Evolutionary conservation across 257 asterid genomes (phyloP).

Genomic region (Pogostemon cablin): DNA sequence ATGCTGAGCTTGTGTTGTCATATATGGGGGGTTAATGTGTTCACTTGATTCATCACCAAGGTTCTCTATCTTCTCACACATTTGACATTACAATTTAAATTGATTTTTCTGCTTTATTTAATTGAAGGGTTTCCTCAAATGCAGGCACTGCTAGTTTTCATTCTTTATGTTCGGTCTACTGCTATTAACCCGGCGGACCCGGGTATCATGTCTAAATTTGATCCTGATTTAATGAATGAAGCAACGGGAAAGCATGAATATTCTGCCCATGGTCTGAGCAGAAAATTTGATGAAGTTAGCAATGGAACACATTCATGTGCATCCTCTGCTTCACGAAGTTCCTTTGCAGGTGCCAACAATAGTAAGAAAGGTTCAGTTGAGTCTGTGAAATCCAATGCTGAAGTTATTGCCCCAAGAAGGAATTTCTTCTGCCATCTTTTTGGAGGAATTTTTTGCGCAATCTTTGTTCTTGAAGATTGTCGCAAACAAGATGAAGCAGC

Average conservation of each 20-base stretch:
- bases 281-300: conserved; percentile 72
- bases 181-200: conserved; percentile 99
- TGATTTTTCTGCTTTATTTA: conserved; percentile 20
- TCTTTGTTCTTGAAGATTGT: conserved; percentile 88
- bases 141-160: conserved; percentile 87
- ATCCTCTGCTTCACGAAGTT: conserved; percentile 75
- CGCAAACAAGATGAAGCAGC: conserved; percentile 58
- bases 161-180: conserved; percentile 87
- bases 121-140: conserved; percentile 31
- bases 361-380: conserved; percentile 69
- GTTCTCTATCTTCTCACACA: background rate
- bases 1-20: background rate
- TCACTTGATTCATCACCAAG: conserved; percentile 20
- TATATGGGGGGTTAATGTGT: background rate
- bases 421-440: conserved; percentile 52
- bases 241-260: conserved; percentile 52
- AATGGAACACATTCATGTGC: conserved; percentile 66
- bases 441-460: conserved; percentile 70
- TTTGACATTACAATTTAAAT: background rate
- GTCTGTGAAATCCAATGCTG: conserved; percentile 57
- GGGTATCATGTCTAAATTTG: conserved; percentile 85
- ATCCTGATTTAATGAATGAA: conserved; percentile 51
- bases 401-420: conserved; percentile 47
- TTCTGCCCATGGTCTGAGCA: conserved; percentile 45
- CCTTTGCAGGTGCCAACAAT: conserved; percentile 68